phyloP scores from a whole-genome alignment of 129 eudicot species.

The Gnaphalium uliginosum region DNA sequence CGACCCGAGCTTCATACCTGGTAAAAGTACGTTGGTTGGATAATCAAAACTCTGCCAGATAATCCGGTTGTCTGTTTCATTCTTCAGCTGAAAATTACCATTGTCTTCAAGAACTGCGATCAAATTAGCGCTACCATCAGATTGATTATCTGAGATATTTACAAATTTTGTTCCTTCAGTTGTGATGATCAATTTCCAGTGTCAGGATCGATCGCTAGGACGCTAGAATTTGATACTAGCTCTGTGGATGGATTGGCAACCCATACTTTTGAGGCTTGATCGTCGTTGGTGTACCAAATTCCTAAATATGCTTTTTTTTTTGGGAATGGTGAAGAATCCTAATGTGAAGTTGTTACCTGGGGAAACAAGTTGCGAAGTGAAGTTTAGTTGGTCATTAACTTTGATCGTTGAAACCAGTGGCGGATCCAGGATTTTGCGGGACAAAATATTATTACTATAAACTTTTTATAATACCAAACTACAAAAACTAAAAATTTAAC shows the following conservation, averaged over 20 bases:
- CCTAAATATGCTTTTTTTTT: constrained; percentile 34
- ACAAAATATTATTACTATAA: too few relatives aligned
- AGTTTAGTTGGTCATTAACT: constrained; percentile 19
- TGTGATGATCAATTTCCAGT: constrained; percentile 29
- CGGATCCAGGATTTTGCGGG: too few relatives aligned
- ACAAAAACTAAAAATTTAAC: too few relatives aligned
- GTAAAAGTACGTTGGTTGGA: constrained; percentile 34
- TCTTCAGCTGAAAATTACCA: constrained; percentile 38
- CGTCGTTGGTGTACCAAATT: constrained; percentile 37
- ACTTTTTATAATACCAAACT: too few relatives aligned
- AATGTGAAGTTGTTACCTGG: constrained; percentile 34
- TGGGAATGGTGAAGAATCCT: constrained; percentile 31
- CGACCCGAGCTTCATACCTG: constrained; percentile 41
- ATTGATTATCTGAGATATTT: constrained; percentile 24
- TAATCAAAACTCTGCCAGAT: constrained; percentile 46
- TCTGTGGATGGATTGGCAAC: constrained; percentile 41
- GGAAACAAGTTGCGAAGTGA: constrained; percentile 29
- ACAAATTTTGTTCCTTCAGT: constrained; percentile 14
- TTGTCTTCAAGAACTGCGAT: constrained; percentile 34
- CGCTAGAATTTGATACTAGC: constrained; percentile 13
- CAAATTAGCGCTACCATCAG: not conserved
- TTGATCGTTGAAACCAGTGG: constrained; percentile 27
- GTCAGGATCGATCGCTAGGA: constrained; percentile 28
- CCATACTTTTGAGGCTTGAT: constrained; percentile 30
- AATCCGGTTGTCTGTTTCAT: constrained; percentile 10